Percentiles rank a stretch among this genome's conserved stretches.
phyloP scores from a whole-genome alignment of 2,329 filamentous ascomycete species.

The Harringtonia lauricola region DNA sequence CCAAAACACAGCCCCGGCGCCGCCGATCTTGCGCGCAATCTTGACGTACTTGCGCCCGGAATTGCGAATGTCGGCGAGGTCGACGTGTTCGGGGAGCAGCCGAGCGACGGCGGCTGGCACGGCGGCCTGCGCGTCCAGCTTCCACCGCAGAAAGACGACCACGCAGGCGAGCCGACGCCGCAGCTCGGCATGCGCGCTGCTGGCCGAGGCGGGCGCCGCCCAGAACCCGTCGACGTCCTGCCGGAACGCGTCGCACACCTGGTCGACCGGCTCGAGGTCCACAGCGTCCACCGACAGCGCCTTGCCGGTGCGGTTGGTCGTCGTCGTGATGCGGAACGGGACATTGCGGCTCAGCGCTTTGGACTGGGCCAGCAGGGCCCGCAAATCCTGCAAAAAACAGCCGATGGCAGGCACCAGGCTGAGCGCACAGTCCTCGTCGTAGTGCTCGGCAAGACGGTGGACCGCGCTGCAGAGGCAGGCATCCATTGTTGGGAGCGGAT shows the following conservation, averaged over 20 bases:
- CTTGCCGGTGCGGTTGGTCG: background rate
- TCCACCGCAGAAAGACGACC: background rate
- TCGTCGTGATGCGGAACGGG: background rate
- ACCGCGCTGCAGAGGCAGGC: background rate
- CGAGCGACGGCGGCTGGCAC: too few species aligned
- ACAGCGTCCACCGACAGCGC: background rate
- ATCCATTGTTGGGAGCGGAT: too few species aligned
- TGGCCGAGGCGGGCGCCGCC: background rate
- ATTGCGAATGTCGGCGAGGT: background rate
- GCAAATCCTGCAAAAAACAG: background rate
- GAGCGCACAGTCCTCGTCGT: background rate
- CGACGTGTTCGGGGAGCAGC: too few species aligned
- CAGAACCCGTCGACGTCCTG: background rate
- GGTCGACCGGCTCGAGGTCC: background rate
- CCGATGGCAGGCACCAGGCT: background rate
- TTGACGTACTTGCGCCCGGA: constrained; percentile 1
- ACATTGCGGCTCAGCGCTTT: background rate
- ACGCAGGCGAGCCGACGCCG: constrained; percentile 1
- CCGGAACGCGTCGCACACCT: background rate
- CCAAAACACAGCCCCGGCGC: constrained; percentile 2
- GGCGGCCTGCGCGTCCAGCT: background rate
- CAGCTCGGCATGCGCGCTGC: background rate
- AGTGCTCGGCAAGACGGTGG: background rate
- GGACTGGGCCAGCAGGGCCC: background rate
- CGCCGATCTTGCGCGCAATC: constrained; percentile 1